phyloP scores from a whole-genome alignment of 495 filamentous ascomycete species.

The Podospora australis region DNA sequence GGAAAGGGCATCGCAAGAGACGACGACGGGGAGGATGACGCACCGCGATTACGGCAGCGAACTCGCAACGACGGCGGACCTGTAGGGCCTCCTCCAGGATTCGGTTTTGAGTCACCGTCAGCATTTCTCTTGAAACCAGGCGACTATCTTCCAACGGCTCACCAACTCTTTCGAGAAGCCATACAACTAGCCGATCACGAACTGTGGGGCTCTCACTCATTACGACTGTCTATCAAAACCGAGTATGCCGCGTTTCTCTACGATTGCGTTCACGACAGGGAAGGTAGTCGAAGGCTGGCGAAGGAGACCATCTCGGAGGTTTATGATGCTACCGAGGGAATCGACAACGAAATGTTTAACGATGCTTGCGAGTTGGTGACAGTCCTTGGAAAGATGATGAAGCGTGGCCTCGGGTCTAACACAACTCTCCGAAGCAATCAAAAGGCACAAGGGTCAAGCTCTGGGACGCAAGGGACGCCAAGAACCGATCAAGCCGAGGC shows the following conservation, averaged over 20 bases:
- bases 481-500: conserved; percentile 10
- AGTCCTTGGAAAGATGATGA: conserved; percentile 71
- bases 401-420: conserved; percentile 48
- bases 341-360: conserved; percentile 84
- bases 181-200: conserved; percentile 63
- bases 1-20: conserved; percentile 39
- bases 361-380: conserved; percentile 71
- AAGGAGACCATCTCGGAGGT: conserved; percentile 82
- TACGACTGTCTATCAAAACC: conserved; percentile 84
- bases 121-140: conserved; percentile 70
- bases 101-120: conserved; percentile 45
- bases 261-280: conserved; percentile 81
- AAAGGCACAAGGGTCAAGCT: conserved; percentile 18
- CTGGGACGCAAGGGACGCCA: conserved; percentile 24
- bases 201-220: conserved; percentile 80
- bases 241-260: conserved; percentile 94
- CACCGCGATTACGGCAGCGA: not conserved
- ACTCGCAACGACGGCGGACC: conserved; percentile 41
- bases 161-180: conserved; percentile 73
- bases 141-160: conserved; percentile 78
- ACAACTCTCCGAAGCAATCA: conserved; percentile 21
- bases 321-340: conserved; percentile 81
- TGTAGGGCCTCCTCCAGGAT: conserved; percentile 43
- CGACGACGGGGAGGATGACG: conserved; percentile 20
- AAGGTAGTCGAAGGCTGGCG: conserved; percentile 66